A percentile compares a stretch with the other conserved stretches of the same genome.
Conservation (phyloP, 108 stramenopile genomes). For the Nitzschia palea region DNA sequence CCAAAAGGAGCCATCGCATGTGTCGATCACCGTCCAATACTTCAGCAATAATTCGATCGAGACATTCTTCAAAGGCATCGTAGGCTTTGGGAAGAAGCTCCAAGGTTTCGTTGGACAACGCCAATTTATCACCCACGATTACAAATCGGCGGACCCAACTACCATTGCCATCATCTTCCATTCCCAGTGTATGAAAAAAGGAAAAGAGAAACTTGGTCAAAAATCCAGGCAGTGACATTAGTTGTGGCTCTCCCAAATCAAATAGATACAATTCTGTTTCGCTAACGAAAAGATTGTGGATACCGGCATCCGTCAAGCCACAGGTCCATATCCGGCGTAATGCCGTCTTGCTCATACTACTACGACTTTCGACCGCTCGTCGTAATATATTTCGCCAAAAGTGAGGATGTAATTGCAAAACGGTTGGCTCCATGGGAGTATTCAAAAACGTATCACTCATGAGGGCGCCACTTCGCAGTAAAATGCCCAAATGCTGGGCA, state of each 20-base stretch:
- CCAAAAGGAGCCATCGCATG: constrained; percentile 56
- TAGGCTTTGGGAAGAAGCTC: constrained; percentile 53
- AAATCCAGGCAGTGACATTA: constrained; percentile 70
- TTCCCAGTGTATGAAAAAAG: constrained; percentile 76
- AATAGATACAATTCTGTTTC: constrained; percentile 60
- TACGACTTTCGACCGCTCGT: constrained; percentile 17
- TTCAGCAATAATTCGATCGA: constrained; percentile 59
- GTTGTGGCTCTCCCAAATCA: constrained; percentile 68
- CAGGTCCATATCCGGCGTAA: constrained; percentile 72
- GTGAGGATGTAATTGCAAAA: constrained; percentile 12
- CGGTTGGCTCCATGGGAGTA: constrained; percentile 29
- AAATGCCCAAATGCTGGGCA: constrained; percentile 31
- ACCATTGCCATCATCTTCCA: constrained; percentile 69
- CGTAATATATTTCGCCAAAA: constrained; percentile 36
- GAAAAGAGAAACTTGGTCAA: constrained; percentile 74
- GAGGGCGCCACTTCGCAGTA: constrained; percentile 16
- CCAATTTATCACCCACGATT: constrained; percentile 43
- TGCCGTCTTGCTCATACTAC: constrained; percentile 32
- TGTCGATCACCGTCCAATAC: constrained; percentile 62
- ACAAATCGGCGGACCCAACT: constrained; percentile 72
- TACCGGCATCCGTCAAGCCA: constrained; percentile 78
- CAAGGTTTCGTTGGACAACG: constrained; percentile 51
- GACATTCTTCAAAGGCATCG: constrained; percentile 57
- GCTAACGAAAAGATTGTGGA: constrained; percentile 75
- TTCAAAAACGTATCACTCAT: constrained; percentile 42